These are phyloP conservation scores for Ophiostoma ulmi DNA, from an alignment of 2,329 filamentous ascomycete genomes.

Conservation along the genomic window DNA sequence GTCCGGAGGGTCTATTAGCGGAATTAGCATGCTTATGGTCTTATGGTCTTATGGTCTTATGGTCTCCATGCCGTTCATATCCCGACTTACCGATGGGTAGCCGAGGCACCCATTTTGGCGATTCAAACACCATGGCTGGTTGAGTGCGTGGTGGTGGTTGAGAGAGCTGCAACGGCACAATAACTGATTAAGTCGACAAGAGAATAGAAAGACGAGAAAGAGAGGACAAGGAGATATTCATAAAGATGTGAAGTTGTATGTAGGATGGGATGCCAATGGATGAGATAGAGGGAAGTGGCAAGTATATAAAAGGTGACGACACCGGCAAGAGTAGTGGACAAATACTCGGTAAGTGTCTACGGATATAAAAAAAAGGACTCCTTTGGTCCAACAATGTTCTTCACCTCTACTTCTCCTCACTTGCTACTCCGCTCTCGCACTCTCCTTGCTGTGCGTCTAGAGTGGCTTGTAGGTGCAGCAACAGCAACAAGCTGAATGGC, in stretches of 20 bases:
- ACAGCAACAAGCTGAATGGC: not conserved
- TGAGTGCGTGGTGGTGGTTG: not conserved
- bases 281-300: not conserved
- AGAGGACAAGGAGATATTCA: not conserved
- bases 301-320: not conserved
- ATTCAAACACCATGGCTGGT: slow-evolving; percentile 51
- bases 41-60: not conserved
- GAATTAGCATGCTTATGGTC: not conserved
- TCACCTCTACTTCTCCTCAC: slow-evolving; percentile 2
- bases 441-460: not conserved
- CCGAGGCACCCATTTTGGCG: slow-evolving; percentile 57
- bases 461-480: not conserved
- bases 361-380: not conserved
- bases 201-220: no score
- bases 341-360: not conserved
- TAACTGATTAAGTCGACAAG: not conserved
- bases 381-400: not conserved
- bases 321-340: not conserved
- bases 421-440: slow-evolving; percentile 9
- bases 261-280: not conserved
- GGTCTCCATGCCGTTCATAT: not conserved
- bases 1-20: slow-evolving; percentile 58
- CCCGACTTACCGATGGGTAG: slow-evolving; percentile 48
- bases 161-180: not conserved
- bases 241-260: not conserved